These are phyloP conservation scores for Xylaria telfairii DNA, from an alignment of 495 filamentous ascomycete species.

Conservation along the genomic window DNA sequence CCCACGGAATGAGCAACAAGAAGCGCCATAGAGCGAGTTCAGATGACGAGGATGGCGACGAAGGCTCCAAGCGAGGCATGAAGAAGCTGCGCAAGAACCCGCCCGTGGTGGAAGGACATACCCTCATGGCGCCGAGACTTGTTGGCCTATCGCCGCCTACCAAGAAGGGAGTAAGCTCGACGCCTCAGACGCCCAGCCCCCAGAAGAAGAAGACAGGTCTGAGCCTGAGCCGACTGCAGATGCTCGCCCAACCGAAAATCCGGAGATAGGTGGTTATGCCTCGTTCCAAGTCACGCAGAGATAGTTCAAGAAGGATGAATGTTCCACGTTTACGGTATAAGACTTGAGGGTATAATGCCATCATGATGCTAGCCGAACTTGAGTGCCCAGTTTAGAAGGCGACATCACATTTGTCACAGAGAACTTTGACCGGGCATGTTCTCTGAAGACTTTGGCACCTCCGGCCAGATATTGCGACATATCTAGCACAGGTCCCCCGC, in stretches of 20 bases:
- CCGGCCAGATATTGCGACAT: neutral
- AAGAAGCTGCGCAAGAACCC: constrained; percentile 56
- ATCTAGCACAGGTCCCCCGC: neutral
- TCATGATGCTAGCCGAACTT: neutral
- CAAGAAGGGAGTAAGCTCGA: constrained; percentile 36
- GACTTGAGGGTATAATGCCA: constrained; percentile 2
- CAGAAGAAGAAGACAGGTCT: constrained; percentile 54
- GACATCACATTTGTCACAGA: neutral
- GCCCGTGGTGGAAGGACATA: constrained; percentile 53
- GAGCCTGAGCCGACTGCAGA: constrained; percentile 57
- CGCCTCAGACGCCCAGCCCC: constrained; percentile 43
- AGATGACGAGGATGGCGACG: constrained; percentile 57
- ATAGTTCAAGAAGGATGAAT: neutral
- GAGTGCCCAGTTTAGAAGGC: neutral
- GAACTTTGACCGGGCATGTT: neutral
- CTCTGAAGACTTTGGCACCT: neutral
- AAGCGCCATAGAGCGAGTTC: constrained; percentile 65
- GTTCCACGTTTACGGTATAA: neutral
- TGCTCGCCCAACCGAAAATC: constrained; percentile 59
- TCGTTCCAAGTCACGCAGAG: neutral
- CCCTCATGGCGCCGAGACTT: constrained; percentile 49
- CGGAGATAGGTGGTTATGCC: constrained; percentile 42
- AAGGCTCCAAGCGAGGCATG: constrained; percentile 45
- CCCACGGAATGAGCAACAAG: constrained; percentile 77
- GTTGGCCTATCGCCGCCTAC: constrained; percentile 28